Conservation (phyloP, 306 rosid species). For the Abrus precatorius region DNA sequence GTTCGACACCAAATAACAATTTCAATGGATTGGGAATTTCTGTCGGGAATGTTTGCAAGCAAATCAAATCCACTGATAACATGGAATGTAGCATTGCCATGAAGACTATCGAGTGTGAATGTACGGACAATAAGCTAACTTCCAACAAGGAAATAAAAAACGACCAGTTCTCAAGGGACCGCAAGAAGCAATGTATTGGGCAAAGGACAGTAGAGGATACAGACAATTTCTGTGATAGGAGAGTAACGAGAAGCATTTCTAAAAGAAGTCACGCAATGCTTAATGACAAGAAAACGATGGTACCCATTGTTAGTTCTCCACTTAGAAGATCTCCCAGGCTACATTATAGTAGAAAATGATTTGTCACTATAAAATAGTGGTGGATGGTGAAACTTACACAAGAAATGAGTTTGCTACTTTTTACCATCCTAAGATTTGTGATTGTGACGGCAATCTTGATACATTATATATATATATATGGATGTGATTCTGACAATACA, state of each 20-base stretch:
- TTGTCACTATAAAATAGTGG: background rate
- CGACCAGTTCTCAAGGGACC: background rate
- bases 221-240: background rate
- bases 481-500: too few species aligned
- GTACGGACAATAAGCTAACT: conserved; percentile 19
- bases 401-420: background rate
- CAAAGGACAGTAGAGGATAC: conserved; percentile 31
- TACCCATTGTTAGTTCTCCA: conserved; percentile 13
- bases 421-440: too few species aligned
- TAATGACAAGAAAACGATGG: background rate
- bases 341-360: conserved; percentile 5
- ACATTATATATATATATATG: too few species aligned
- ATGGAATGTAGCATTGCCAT: background rate
- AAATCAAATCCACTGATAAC: conserved; percentile 24
- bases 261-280: background rate
- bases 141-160: conserved; percentile 6
- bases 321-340: conserved; percentile 51
- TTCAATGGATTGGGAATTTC: conserved; percentile 40
- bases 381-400: conserved; percentile 7
- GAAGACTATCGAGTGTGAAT: conserved; percentile 18
- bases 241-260: conserved; percentile 49
- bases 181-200: background rate
- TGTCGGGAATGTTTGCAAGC: background rate
- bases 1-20: conserved; percentile 27
- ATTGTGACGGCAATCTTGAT: too few species aligned